Conservation (phyloP, 768 basidiomycete genomes). For the Tylopilus plumbeoviolaceoides region DNA sequence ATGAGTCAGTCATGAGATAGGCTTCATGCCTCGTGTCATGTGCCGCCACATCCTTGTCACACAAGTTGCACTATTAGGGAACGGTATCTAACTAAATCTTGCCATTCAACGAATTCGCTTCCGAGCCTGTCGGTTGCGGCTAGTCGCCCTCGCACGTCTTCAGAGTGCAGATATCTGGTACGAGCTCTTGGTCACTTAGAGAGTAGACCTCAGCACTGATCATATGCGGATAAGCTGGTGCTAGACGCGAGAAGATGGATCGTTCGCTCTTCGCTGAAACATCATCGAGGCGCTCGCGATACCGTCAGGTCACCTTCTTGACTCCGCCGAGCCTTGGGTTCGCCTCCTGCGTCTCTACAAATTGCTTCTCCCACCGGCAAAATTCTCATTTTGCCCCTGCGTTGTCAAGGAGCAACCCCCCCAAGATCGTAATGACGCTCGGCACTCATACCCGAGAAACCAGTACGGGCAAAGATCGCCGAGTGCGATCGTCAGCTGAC, state of each 20-base stretch:
- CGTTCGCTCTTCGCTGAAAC: neutral
- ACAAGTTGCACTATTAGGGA: too few species aligned
- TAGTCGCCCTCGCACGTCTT: neutral
- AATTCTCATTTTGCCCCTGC: neutral
- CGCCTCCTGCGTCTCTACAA: neutral
- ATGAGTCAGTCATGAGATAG: neutral
- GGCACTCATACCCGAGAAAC: neutral
- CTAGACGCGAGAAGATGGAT: neutral
- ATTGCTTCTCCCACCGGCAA: neutral
- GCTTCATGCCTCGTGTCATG: neutral
- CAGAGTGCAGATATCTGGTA: neutral
- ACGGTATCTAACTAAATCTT: too few species aligned
- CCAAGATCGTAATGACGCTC: neutral
- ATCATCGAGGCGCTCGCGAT: neutral
- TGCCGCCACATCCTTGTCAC: neutral
- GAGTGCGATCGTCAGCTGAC: neutral
- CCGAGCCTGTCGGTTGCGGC: neutral
- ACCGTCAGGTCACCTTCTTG: neutral
- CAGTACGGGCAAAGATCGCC: neutral
- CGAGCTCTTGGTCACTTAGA: neutral
- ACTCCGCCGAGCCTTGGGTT: neutral
- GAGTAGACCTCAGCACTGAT: neutral
- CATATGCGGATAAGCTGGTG: neutral
- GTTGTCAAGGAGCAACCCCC: neutral
- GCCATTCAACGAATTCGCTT: too few species aligned